Conservation (phyloP, 805 yeast genomes). For the Candida suzukii region DNA sequence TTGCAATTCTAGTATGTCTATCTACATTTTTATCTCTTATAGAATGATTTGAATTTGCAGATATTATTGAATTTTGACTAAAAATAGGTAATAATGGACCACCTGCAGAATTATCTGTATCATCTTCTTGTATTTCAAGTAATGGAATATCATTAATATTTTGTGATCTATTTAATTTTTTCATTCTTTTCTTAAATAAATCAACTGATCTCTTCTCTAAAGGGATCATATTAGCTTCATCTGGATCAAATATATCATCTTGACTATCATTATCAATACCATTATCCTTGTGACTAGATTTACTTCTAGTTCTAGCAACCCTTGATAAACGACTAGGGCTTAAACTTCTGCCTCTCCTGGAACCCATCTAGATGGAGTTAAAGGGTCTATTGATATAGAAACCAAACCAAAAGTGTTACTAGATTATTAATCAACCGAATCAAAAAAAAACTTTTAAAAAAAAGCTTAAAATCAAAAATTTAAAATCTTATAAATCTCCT, state of each 20-base stretch:
- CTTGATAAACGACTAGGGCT: too few species aligned
- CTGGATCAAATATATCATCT: background rate
- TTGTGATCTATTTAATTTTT: background rate
- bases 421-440: too few species aligned
- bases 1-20: background rate
- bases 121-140: conserved; percentile 25
- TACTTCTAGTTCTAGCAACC: background rate
- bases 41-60: background rate
- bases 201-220: background rate
- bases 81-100: conserved; percentile 23
- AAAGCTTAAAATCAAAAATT: too few species aligned
- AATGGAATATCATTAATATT: conserved; percentile 12
- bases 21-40: background rate
- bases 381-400: too few species aligned
- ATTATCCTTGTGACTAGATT: background rate
- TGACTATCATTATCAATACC: background rate
- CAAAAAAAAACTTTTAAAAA: too few species aligned
- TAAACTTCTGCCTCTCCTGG: background rate
- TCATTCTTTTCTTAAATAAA: background rate
- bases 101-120: conserved; percentile 6
- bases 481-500: too few species aligned
- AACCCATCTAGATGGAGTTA: background rate
- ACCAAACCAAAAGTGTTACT: too few species aligned
- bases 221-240: background rate
- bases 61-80: background rate